Percentiles rank a stretch among this genome's conserved stretches.
These are phyloP conservation scores for Moesziomyces sp. DNA, from an alignment of 1,284 basidiomycete genomes.

Conservation along the genomic window DNA sequence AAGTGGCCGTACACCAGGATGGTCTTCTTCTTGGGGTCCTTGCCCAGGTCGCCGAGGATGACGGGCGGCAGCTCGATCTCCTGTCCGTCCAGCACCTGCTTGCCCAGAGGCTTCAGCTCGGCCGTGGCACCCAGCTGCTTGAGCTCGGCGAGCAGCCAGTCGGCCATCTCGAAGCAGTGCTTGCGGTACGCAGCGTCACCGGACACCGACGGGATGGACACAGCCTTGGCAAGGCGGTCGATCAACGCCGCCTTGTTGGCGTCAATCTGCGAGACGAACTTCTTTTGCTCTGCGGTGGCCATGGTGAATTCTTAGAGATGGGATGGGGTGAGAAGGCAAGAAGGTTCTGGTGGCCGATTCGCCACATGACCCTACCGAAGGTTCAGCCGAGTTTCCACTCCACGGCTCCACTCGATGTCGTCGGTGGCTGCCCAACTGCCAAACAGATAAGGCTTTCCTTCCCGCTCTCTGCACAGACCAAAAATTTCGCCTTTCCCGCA, in stretches of 20 bases:
- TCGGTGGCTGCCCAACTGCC: not conserved
- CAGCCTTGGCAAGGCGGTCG: constrained; percentile 60
- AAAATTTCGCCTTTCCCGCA: not conserved
- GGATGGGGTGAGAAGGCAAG: not conserved
- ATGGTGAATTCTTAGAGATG: constrained; percentile 15
- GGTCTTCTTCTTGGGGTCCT: constrained; percentile 87
- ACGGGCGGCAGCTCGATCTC: constrained; percentile 84
- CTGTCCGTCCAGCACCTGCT: constrained; percentile 83
- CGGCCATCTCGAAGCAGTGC: constrained; percentile 64
- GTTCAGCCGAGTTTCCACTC: not conserved
- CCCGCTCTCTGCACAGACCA: constrained; percentile 11
- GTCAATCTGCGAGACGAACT: constrained; percentile 63
- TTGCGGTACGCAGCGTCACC: constrained; percentile 65
- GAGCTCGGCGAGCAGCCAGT: constrained; percentile 63
- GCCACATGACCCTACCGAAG: constrained; percentile 18
- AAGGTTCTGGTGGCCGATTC: constrained; percentile 1
- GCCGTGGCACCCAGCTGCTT: constrained; percentile 60
- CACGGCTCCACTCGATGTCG: not conserved
- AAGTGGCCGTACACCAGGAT: constrained; percentile 82
- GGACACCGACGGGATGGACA: constrained; percentile 66
- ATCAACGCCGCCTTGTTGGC: constrained; percentile 60
- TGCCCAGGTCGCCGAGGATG: constrained; percentile 79
- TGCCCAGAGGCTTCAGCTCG: constrained; percentile 71
- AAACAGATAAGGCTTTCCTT: not conserved
- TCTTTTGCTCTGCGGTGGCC: constrained; percentile 50